Evolutionary conservation across 1,284 basidiomycete genomes (phyloP).

Genomic region (Rhizopogon parksii): DNA sequence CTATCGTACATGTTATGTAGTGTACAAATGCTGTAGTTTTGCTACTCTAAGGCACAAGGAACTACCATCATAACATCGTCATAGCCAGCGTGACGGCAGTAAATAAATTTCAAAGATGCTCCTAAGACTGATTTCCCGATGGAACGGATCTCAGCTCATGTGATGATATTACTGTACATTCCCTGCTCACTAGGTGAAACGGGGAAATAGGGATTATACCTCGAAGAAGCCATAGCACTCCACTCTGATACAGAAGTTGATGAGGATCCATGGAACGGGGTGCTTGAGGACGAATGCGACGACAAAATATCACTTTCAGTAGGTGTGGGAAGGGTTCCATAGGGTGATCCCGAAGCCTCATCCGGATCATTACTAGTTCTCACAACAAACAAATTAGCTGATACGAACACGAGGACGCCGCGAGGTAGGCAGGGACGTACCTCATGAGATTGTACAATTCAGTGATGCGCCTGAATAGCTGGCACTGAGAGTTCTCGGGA

Average conservation of each 20-base stretch:
- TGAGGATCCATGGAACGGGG: constrained; percentile 33
- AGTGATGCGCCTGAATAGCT: constrained; percentile 51
- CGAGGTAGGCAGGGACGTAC: constrained; percentile 39
- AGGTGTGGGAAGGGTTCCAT: constrained; percentile 41
- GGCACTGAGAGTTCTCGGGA: constrained; percentile 44
- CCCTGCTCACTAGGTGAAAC: constrained; percentile 39
- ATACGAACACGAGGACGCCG: constrained; percentile 27
- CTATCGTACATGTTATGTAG: constrained; percentile 27
- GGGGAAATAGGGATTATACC: constrained; percentile 67
- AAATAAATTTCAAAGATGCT: constrained; percentile 17
- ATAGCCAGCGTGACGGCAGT: constrained; percentile 29
- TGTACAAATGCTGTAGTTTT: constrained; percentile 22
- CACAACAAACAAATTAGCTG: constrained; percentile 26
- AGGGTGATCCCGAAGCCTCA: constrained; percentile 32
- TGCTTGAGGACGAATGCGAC: constrained; percentile 59
- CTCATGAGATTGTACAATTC: constrained; percentile 61
- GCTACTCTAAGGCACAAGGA: constrained; percentile 27
- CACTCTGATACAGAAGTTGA: constrained; percentile 50
- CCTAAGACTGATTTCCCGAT: constrained; percentile 10
- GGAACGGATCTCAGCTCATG: constrained; percentile 26
- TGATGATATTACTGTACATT: constrained; percentile 49
- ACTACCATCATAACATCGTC: constrained; percentile 22
- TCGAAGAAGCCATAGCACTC: constrained; percentile 46
- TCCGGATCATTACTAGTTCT: constrained; percentile 38
- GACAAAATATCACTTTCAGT: constrained; percentile 65